Base-by-base conservation (phyloP, 176 grass and related monocot species). In the Oryza officinalis region DNA sequence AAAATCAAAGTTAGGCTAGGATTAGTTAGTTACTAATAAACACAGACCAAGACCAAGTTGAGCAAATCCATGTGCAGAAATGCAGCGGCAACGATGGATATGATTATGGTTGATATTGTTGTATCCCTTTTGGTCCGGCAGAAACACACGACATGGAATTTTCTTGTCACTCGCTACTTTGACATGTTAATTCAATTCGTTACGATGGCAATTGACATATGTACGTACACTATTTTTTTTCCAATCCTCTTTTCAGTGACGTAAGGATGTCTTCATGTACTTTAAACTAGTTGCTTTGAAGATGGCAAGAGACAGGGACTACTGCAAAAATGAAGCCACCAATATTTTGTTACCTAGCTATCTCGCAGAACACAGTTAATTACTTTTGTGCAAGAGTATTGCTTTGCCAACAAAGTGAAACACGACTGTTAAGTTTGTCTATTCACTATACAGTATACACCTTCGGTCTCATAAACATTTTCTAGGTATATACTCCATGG, bases 131-230 rank as follows among this genome's bases (percentile, higher is more conserved):
- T 26, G n/a, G n/a, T 65, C 27, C 44, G 66, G 27, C 57, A 22
- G 8, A 52, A 80, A 80, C 73, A 80, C 80, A 74, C 69, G 66
- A 41, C n/a, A 35, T 4, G 63, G 49, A 69, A 81, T 76, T 75
- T 87, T 66, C 78, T 63, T 26, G 67, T 64, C 46, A 49, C 27
- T 72, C 10, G 14, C 49, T 22, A 26, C 8, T 35, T 71, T 72
- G 67, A 22, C 69, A 67, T 50, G 25, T 18, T 28, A 80, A 25
- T 81, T 32, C 35, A 2, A 5, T 66, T 14, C 12, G 40, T 15
- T 18, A 8, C 4, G 65, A 25, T 25, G 15, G 46, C 43, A 69
- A 37, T 80, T 52, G 28, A 80, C 65, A 57, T 52, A 0, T 17
- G 33, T 35, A 8, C 7, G 50, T 30, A 15, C 12, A 14, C 44